Evolutionary conservation across 441 rosid species (phyloP), one percentile per base, ranked within the genome.

Genomic region (Euphorbia celastroides): DNA sequence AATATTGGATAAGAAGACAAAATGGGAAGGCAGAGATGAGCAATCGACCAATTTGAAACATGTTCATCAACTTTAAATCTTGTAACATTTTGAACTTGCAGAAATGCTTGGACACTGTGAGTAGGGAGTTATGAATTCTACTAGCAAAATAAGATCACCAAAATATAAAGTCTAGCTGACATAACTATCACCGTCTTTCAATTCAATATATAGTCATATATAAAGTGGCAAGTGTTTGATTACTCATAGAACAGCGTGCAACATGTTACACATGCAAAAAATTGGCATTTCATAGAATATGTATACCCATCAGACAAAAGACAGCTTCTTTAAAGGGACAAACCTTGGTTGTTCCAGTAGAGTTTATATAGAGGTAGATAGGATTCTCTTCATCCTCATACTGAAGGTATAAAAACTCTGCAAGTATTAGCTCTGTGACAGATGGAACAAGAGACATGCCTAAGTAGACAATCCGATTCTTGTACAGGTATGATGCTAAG

Each of bases 391-490:
- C 82, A 67, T 88, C 92, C 76, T 84, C 88, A 69, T 80, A 84
- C 79, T 88, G 86, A 74, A 93, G 97, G 79, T 88, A 91, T 69
- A 89, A 86, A 86, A 93, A 86, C 66, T 90, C 93, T 1, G 95
- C 94, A 6, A 89, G 73, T 48, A 89, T 78, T 77, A 93, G 67
- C 84, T 88, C 90, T 7, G 95, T 85, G 60, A 91, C 96, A 46
- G 89, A 80, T 67, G 99, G 99, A 75, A 91, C 88, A 73, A 88
- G 95, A 66, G 90, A 81, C 97, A 90, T 89, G 65, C 99, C 97
- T 86, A 93, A 73, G 80, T 93, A 88, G n/a, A 91, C 95, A 72
- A 93, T 93, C 32, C 89, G 80, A 57, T 87, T 83, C 74, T 86
- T 88, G 79, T 75, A 86, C 75, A 93, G 74, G 80, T 88, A 89